A percentile compares a stretch with the other conserved stretches of the same genome.
Conservation (phyloP, 139 green algal genomes). For the Closterium sp. region DNA sequence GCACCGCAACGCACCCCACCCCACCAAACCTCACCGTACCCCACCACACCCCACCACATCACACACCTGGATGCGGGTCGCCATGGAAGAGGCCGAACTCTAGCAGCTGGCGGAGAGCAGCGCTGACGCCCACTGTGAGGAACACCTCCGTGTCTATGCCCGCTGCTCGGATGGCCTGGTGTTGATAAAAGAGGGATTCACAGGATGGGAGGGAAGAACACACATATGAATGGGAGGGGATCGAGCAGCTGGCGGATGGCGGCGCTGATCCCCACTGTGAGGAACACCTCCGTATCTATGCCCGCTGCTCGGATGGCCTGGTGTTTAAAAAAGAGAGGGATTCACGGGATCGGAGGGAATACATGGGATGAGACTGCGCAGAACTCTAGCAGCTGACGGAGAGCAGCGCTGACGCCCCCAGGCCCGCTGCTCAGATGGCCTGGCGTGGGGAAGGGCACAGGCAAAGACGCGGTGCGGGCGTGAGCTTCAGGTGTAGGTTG, state of each 20-base stretch:
- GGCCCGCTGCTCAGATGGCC: conserved; percentile 62
- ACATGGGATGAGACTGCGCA: too few species aligned
- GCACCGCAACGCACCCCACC: too few species aligned
- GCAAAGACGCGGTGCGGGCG: too few species aligned
- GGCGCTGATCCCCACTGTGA: conserved; percentile 84
- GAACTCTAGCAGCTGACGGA: conserved; percentile 92
- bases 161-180: conserved; percentile 7
- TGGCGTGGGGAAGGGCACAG: too few species aligned
- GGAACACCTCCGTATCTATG: conserved; percentile 86
- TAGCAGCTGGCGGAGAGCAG: conserved; percentile 91
- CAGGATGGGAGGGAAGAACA: too few species aligned
- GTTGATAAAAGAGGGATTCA: too few species aligned
- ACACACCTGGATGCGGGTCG: conserved; percentile 77
- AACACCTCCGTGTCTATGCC: conserved; percentile 84
- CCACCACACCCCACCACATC: too few species aligned
- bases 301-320: conserved; percentile 43
- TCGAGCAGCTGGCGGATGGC: conserved; percentile 96
- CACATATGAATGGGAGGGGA: too few species aligned
- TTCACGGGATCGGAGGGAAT: too few species aligned
- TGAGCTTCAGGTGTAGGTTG: too few species aligned
- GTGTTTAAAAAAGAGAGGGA: too few species aligned
- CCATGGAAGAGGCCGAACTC: conserved; percentile 99
- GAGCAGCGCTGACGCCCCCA: conserved; percentile 87
- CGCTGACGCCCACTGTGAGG: conserved; percentile 88
- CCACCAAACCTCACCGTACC: too few species aligned